phyloP scores from a whole-genome alignment of 2,329 filamentous ascomycete genomes.

The Fusarium paranaense region DNA sequence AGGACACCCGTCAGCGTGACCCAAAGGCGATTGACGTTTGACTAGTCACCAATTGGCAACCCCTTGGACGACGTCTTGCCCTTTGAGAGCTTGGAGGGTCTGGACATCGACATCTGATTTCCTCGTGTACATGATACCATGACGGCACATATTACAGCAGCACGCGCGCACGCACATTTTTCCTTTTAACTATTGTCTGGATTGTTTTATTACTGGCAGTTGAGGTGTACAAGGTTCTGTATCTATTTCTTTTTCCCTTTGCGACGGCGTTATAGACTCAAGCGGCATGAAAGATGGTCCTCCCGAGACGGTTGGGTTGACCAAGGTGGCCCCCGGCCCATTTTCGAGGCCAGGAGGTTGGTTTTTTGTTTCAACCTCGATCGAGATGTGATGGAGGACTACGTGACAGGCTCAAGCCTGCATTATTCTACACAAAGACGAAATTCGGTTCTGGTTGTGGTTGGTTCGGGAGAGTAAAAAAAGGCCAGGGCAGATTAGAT shows the following conservation, averaged over 20 bases:
- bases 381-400: slow-evolving; percentile 27
- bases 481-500: slow-evolving; percentile 16
- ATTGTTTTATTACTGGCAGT: slow-evolving; percentile 16
- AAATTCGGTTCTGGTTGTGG: slow-evolving; percentile 6
- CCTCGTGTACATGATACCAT: slow-evolving; percentile 52
- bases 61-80: background rate
- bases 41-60: slow-evolving; percentile 62
- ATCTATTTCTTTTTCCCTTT: slow-evolving; percentile 21
- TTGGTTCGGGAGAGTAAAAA: slow-evolving; percentile 28
- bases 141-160: slow-evolving; percentile 46
- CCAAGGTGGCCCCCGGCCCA: slow-evolving; percentile 7
- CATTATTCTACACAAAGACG: slow-evolving; percentile 8
- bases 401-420: slow-evolving; percentile 1
- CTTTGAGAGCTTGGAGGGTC: slow-evolving; percentile 22
- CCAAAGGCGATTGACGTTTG: slow-evolving; percentile 85
- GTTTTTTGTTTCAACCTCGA: slow-evolving; percentile 29
- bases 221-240: slow-evolving; percentile 34
- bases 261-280: slow-evolving; percentile 44
- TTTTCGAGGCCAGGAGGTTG: slow-evolving; percentile 20
- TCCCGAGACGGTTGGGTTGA: slow-evolving; percentile 8
- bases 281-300: slow-evolving; percentile 36
- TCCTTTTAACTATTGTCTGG: slow-evolving; percentile 25
- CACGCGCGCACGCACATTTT: slow-evolving; percentile 26
- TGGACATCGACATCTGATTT: slow-evolving; percentile 31
- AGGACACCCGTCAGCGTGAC: slow-evolving; percentile 74